Percentiles rank a stretch among this genome's conserved stretches.
Conservation (phyloP, 495 filamentous ascomycete species). For the Penicillium arizonense region DNA sequence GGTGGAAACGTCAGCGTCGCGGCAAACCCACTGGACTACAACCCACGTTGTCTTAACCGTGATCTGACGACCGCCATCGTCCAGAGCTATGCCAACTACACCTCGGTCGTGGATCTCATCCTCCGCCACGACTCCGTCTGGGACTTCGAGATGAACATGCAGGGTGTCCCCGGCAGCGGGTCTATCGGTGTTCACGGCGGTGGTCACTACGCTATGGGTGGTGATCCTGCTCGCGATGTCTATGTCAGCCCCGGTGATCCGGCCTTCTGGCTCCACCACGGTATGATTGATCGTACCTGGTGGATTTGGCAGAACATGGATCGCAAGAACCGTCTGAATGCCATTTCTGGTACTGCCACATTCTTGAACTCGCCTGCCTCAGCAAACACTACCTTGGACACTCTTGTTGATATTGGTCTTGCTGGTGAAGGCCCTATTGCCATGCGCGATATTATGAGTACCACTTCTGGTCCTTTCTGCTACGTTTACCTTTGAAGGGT, state of each 20-base stretch:
- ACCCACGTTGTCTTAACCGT: constrained; percentile 65
- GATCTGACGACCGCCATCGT: constrained; percentile 55
- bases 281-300: constrained; percentile 65
- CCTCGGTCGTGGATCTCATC: constrained; percentile 46
- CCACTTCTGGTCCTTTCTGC: constrained; percentile 54
- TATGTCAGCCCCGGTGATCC: constrained; percentile 63
- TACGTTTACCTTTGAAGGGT: constrained; percentile 48
- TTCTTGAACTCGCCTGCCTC: constrained; percentile 53
- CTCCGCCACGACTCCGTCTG: constrained; percentile 41
- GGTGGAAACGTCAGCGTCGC: constrained; percentile 16
- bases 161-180: constrained; percentile 48
- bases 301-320: constrained; percentile 71
- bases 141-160: constrained; percentile 51
- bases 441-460: constrained; percentile 49
- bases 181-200: constrained; percentile 59
- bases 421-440: constrained; percentile 34
- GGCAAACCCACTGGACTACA: constrained; percentile 39
- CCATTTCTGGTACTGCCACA: constrained; percentile 54
- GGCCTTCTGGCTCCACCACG: constrained; percentile 68
- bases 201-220: constrained; percentile 64
- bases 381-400: constrained; percentile 47
- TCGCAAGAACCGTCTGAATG: constrained; percentile 38
- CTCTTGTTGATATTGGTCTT: constrained; percentile 41
- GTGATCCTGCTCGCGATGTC: constrained; percentile 59
- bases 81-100: constrained; percentile 49